These are phyloP conservation scores for Penicillium sp. DNA, from an alignment of 2,329 filamentous ascomycete genomes.

Conservation along the genomic window DNA sequence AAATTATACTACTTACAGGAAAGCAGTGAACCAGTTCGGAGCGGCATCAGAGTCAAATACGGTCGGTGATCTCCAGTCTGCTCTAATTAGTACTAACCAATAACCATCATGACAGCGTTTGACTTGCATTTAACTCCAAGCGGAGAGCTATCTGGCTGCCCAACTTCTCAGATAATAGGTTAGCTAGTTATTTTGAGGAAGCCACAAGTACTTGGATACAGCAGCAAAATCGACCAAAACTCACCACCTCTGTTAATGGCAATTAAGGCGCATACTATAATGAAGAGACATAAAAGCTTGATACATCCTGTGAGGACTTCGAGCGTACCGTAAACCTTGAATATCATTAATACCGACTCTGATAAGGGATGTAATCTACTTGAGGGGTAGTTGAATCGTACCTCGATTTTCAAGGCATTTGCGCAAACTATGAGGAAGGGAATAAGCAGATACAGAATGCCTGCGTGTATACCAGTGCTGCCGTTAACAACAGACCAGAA, in stretches of 20 bases:
- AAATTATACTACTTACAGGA: no score
- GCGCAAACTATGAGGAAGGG: slow-evolving; percentile 25
- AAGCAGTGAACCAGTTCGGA: slow-evolving; percentile 26
- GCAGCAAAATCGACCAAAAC: neutral
- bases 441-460: slow-evolving; percentile 25
- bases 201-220: no score
- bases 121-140: slow-evolving; percentile 20
- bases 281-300: slow-evolving; percentile 23
- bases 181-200: no score
- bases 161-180: no score
- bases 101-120: neutral
- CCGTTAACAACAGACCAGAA: slow-evolving; percentile 26
- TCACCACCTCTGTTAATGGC: slow-evolving; percentile 28
- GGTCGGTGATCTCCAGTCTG: slow-evolving; percentile 17
- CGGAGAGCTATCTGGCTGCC: no score
- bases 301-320: slow-evolving; percentile 28
- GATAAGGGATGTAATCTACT: no score
- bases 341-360: neutral
- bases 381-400: no score
- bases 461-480: slow-evolving; percentile 25
- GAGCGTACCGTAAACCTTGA: slow-evolving; percentile 25
- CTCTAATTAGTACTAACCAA: slow-evolving; percentile 10
- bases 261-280: slow-evolving; percentile 25
- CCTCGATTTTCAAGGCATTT: slow-evolving; percentile 26
- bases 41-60: slow-evolving; percentile 28